Percentiles rank a stretch among this genome's conserved stretches.
phyloP scores from a whole-genome alignment of 139 green algal species.

The Astrephomene gubernaculifera region DNA sequence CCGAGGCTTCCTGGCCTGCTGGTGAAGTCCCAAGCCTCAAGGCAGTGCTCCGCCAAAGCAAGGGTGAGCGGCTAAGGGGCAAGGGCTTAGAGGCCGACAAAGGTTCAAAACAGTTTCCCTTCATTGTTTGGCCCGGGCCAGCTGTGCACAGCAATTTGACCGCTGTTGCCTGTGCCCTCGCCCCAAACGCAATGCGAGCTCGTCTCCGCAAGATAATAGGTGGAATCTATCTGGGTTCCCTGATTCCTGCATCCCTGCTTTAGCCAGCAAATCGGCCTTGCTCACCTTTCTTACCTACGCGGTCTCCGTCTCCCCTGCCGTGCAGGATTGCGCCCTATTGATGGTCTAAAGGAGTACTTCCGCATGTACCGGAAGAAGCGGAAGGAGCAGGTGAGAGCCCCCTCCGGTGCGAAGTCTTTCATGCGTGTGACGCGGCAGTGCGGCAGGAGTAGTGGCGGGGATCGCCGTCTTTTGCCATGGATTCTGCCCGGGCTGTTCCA shows the following conservation, averaged over 20 bases:
- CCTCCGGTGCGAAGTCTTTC: background rate
- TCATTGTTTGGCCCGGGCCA: too few species aligned
- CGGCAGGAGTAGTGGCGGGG: background rate
- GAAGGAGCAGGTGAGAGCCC: constrained; percentile 31
- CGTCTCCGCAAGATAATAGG: too few species aligned
- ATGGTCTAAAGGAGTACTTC: constrained; percentile 39
- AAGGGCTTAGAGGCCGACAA: too few species aligned
- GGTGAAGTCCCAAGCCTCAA: constrained; percentile 31
- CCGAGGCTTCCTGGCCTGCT: constrained; percentile 1
- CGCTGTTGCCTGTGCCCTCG: too few species aligned
- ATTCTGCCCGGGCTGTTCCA: background rate
- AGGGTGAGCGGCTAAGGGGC: constrained; percentile 38
- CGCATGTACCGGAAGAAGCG: constrained; percentile 44
- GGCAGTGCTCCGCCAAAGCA: constrained; percentile 37
- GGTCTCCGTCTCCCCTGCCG: too few species aligned
- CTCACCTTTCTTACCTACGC: too few species aligned
- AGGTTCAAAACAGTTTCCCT: too few species aligned
- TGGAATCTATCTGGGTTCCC: too few species aligned
- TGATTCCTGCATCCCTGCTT: too few species aligned
- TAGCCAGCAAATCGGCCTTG: too few species aligned
- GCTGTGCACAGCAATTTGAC: too few species aligned
- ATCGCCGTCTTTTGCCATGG: background rate
- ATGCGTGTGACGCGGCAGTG: background rate
- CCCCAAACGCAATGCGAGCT: too few species aligned
- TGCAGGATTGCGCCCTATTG: constrained; percentile 27